Percentiles rank a stretch among this genome's conserved stretches.
phyloP scores from a whole-genome alignment of 345 rosid species.

The Citrus sinensis region DVS_A1.0 CM039169.1:26485001-26485500 shows the following conservation, averaged over 20 bases:
- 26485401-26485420: slow-evolving; percentile 36
- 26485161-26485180: neutral
- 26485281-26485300: slow-evolving; percentile 41
- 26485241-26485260: slow-evolving; percentile 6
- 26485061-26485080: neutral
- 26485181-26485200: neutral
- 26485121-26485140: neutral
- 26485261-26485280: slow-evolving; percentile 43
- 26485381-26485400: slow-evolving; percentile 38
- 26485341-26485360: slow-evolving; percentile 22
- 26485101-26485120: neutral
- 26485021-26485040: too few relatives aligned
- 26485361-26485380: slow-evolving; percentile 44
- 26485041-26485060: neutral
- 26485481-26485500: slow-evolving; percentile 74
- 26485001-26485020: too few relatives aligned
- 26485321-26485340: slow-evolving; percentile 21
- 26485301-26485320: slow-evolving; percentile 31
- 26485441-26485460: slow-evolving; percentile 36
- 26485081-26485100: neutral
- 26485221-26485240: slow-evolving; percentile 5
- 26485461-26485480: slow-evolving; percentile 21
- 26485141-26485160: neutral
- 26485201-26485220: neutral
- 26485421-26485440: slow-evolving; percentile 32